These are phyloP conservation scores for Populus tomentosa DNA, from an alignment of 441 rosid genomes.

Conservation along the genomic window DNA sequence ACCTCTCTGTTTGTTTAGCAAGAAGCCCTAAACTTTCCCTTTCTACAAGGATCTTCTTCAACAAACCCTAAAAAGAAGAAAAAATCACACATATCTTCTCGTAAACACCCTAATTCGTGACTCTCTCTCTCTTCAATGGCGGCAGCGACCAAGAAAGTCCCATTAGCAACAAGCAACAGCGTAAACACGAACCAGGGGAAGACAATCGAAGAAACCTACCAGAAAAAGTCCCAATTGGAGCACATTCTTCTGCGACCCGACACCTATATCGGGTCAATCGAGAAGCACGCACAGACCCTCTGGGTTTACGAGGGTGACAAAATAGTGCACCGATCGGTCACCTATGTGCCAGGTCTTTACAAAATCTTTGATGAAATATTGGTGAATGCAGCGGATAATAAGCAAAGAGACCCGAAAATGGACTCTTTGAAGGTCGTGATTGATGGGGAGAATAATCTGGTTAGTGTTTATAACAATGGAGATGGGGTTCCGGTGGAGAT, in stretches of 20 bases:
- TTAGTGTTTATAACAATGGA: conserved; percentile 81
- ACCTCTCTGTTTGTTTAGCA: background rate
- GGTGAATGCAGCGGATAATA: conserved; percentile 92
- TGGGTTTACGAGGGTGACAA: conserved; percentile 79
- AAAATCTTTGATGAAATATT: conserved; percentile 96
- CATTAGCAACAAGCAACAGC: conserved; percentile 66
- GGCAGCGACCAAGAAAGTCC: conserved; percentile 42
- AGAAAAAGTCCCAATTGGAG: conserved; percentile 94
- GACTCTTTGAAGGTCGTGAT: conserved; percentile 67
- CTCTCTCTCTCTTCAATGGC: conserved; percentile 16
- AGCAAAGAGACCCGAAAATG: conserved; percentile 86
- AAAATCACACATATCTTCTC: background rate
- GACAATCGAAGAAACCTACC: conserved; percentile 88
- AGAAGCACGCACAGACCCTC: conserved; percentile 76
- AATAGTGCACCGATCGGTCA: conserved; percentile 63
- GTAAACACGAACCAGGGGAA: conserved; percentile 41
- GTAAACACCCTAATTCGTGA: background rate
- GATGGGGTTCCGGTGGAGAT: conserved; percentile 96
- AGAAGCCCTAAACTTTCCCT: background rate
- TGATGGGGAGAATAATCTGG: conserved; percentile 58
- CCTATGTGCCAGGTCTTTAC: conserved; percentile 95
- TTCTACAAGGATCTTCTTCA: background rate
- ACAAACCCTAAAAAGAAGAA: background rate
- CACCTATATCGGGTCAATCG: conserved; percentile 93
- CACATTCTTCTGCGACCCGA: conserved; percentile 98